Conservation (phyloP, 164 flowering plant species). For the Dillenia suffruticosa region DNA sequence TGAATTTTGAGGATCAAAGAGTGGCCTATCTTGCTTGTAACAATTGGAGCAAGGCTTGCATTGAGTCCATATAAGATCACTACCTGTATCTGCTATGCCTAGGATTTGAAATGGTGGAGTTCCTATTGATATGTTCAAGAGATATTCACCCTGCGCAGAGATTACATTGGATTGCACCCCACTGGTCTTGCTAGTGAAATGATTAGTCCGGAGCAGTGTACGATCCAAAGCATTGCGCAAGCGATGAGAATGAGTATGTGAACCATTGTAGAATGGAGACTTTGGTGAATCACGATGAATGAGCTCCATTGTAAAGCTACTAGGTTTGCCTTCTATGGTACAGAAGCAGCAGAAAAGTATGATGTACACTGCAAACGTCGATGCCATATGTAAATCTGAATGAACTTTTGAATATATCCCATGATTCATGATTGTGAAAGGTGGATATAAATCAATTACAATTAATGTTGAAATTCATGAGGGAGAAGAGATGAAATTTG, state of each 20-base stretch:
- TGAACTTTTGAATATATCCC: no score
- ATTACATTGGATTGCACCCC: not conserved
- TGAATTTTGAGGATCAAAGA: slow-evolving; percentile 9
- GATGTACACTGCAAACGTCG: no score
- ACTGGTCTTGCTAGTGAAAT: not conserved
- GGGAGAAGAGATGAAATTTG: no score
- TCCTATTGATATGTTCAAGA: slow-evolving; percentile 18
- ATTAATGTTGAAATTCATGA: no score
- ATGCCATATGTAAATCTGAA: no score
- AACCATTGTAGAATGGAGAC: slow-evolving; percentile 7
- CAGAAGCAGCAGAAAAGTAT: no score
- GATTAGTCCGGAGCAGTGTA: no score
- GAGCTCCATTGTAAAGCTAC: slow-evolving; percentile 10
- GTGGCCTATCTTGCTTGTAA: slow-evolving; percentile 10
- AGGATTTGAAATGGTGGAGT: slow-evolving; percentile 13
- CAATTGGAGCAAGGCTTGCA: slow-evolving; percentile 15
- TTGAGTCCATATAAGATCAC: slow-evolving; percentile 20
- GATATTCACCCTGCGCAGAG: slow-evolving; percentile 11
- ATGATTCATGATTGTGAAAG: no score
- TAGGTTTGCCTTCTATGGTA: no score
- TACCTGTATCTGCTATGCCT: slow-evolving; percentile 21
- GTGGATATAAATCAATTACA: no score
- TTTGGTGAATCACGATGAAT: slow-evolving; percentile 15
- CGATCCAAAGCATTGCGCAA: not conserved
- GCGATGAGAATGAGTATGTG: not conserved